phyloP scores from a whole-genome alignment of 2,329 filamentous ascomycete species.

The Aspergillus phoenicis region DNA sequence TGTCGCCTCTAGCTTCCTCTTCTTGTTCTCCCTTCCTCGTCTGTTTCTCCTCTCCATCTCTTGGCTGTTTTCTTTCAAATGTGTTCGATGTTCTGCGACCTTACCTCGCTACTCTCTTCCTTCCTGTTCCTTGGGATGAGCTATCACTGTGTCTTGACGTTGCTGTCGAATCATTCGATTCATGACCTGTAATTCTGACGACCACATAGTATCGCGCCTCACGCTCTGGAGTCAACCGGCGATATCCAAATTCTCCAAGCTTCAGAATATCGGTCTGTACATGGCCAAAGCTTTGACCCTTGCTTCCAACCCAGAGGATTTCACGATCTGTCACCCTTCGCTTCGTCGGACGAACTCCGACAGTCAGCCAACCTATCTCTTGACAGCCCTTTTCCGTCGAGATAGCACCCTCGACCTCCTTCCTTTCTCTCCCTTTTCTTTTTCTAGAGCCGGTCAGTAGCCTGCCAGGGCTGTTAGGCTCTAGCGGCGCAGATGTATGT shows the following conservation, averaged over 20 bases:
- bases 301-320: conserved; percentile 4
- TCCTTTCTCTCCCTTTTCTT: neutral
- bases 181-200: conserved; percentile 10
- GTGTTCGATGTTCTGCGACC: conserved; percentile 1
- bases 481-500: conserved; percentile 74
- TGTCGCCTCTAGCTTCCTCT: neutral
- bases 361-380: neutral
- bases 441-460: conserved; percentile 23
- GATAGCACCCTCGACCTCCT: conserved; percentile 1
- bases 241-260: conserved; percentile 1
- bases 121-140: conserved; percentile 9
- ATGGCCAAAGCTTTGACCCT: conserved; percentile 13
- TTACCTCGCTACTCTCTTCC: conserved; percentile 8
- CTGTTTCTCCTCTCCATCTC: neutral
- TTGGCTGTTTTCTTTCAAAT: conserved; percentile 2
- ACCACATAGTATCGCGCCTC: conserved; percentile 10
- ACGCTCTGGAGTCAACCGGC: conserved; percentile 8
- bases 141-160: neutral
- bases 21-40: neutral
- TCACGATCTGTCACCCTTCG: neutral
- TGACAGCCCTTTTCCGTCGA: neutral
- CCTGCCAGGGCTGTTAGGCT: conserved; percentile 71
- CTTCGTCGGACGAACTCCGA: neutral
- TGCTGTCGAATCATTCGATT: neutral
- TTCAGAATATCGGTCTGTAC: conserved; percentile 11